Base-by-base conservation (phyloP, 352 stramenopile species). In the Paralagenidium karlingii region DNA sequence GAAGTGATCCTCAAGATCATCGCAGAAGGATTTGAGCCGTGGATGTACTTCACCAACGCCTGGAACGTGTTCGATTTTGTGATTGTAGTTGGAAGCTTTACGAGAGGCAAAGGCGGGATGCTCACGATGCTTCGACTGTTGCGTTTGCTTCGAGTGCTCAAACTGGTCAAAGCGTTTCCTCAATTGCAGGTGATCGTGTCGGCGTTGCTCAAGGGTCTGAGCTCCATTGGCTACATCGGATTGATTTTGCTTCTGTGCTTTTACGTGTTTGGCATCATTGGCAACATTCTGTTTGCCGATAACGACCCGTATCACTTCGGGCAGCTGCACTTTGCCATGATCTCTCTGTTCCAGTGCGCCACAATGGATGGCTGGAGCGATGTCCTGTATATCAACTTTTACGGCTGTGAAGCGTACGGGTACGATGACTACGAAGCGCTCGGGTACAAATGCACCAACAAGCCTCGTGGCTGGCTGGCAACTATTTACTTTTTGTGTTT, bases 351-450 rank as follows among this genome's bases (percentile, higher is more conserved):
- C 45, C 75, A 90, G 13, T 60, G 59, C 27, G 60, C 78, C 11
- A 94, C 81, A 12, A 87, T 94, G 58, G 83, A 95, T 36, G 78
- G 84, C 34, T 95, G 83, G 83, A 94, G 68, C 29, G 82, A 94
- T 24, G 57, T 92, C 34, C 58, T 94, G 26, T 94, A 94, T 57
- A 88, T 91, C 47, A 92, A 92, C 49, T 92, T 86, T 53, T 94
- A 90, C 34, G 79, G 79, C 9, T 94, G 82, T 39, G 66, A 86
- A 44, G 51, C 78, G 21, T 90, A 84, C 42, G 76, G 78, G 19
- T 92, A 92, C 56, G 66, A 82, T 27, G 41, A 41, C 13, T 82
- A 82, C 28, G 38, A 37, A 5, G 42, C 43, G 5, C 56, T 82
- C 8, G 69, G 70, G 7, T 80, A 85, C 47, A 49, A 53, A n/a